Percentiles rank a stretch among this genome's conserved stretches.
These are phyloP conservation scores for Ophiocordyceps camponoti-rufipedis DNA, from an alignment of 2,329 filamentous ascomycete species.

Conservation along the genomic window DNA sequence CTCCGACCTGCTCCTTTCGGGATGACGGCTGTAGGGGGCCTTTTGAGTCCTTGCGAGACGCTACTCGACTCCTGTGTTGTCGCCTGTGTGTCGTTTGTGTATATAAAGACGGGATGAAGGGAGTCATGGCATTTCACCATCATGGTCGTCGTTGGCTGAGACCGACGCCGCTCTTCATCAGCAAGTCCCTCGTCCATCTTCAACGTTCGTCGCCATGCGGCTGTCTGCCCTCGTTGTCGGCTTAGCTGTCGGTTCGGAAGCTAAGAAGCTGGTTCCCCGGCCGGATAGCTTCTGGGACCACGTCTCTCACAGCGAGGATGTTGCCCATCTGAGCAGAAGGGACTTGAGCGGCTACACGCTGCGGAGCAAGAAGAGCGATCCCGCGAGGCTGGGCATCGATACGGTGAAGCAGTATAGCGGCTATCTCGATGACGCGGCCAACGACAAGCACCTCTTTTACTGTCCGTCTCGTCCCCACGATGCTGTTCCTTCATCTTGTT, in stretches of 20 bases:
- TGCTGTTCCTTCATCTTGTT: background rate
- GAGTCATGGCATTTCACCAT: too few relatives aligned
- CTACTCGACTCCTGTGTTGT: background rate
- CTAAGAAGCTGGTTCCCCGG: background rate
- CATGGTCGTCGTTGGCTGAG: background rate
- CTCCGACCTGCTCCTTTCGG: background rate
- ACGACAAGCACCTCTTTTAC: background rate
- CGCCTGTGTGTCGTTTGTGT: background rate
- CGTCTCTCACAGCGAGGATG: background rate
- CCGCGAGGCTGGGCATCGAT: background rate
- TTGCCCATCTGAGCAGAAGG: background rate
- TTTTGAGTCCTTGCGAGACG: too few relatives aligned
- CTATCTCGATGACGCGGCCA: background rate
- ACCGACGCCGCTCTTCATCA: background rate
- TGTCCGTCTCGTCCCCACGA: background rate
- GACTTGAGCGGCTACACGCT: constrained; percentile 48
- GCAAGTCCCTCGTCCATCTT: background rate
- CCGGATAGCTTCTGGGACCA: constrained; percentile 1
- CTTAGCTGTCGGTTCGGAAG: background rate
- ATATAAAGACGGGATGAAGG: background rate
- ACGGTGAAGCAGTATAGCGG: background rate
- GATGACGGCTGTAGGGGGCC: background rate
- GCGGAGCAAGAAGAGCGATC: constrained; percentile 51
- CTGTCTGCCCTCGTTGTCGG: background rate
- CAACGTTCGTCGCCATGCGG: background rate